These are phyloP conservation scores for Xylaria sp. DNA, from an alignment of 2,329 filamentous ascomycete species.

Conservation along the genomic window DNA sequence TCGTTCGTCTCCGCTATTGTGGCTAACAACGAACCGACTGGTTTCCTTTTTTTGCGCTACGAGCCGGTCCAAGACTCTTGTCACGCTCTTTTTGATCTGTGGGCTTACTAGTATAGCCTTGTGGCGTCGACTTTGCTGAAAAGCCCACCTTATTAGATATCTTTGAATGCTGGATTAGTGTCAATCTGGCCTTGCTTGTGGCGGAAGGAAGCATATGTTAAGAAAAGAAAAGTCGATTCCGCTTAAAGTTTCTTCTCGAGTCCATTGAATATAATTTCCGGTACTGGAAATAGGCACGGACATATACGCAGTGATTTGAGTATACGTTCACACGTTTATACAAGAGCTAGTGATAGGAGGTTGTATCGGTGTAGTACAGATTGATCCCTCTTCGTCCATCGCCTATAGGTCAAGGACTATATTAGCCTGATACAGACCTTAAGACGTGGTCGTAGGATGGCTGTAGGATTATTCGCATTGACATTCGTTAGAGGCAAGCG, in stretches of 20 bases:
- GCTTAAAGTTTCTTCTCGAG: background rate
- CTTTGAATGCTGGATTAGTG: background rate
- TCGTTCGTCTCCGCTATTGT: conserved; percentile 26
- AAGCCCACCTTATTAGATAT: conserved; percentile 20
- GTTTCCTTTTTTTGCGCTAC: conserved; percentile 5
- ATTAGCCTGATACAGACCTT: background rate
- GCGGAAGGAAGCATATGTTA: conserved; percentile 6
- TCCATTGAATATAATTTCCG: too few species aligned
- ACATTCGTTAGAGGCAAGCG: conserved; percentile 1
- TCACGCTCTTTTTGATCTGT: background rate
- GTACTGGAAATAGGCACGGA: too few species aligned
- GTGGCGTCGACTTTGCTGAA: conserved; percentile 27
- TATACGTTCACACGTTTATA: background rate
- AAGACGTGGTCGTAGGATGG: background rate
- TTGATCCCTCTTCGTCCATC: background rate
- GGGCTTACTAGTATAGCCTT: conserved; percentile 9
- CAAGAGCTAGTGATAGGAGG: background rate
- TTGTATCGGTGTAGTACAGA: background rate
- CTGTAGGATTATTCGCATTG: conserved; percentile 11
- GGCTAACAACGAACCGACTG: conserved; percentile 15
- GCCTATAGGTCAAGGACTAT: background rate
- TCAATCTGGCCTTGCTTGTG: conserved; percentile 1
- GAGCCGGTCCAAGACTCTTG: conserved; percentile 3
- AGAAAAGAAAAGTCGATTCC: background rate
- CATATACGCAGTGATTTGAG: background rate